phyloP scores from a whole-genome alignment of 768 basidiomycete genomes.

The Termitomyces heimii region DNA sequence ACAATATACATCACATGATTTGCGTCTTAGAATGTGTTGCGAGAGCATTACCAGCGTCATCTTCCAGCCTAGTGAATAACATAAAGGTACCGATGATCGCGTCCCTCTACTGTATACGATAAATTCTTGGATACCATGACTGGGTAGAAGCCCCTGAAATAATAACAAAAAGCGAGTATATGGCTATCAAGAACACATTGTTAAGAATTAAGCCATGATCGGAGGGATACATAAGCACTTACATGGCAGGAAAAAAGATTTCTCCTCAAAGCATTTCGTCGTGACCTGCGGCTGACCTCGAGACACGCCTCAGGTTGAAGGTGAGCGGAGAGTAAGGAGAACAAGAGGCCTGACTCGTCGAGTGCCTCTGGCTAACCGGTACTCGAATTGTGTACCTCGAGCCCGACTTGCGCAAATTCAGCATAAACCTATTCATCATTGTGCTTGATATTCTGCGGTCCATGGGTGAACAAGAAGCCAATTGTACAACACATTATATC shows the following conservation, averaged over 20 bases:
- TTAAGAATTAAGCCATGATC: not conserved
- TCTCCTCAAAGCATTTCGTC: not conserved
- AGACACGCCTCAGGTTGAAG: not conserved
- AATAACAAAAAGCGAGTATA: not conserved
- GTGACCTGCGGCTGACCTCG: not conserved
- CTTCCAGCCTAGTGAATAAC: not conserved
- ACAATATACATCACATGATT: not conserved
- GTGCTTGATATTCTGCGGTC: constrained; percentile 21
- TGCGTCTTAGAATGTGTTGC: too few species aligned
- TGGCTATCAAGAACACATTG: not conserved
- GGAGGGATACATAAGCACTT: not conserved
- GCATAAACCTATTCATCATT: constrained; percentile 24
- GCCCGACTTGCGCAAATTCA: constrained; percentile 23
- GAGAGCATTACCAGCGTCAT: not conserved
- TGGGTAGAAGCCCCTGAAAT: too few species aligned
- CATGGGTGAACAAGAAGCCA: not conserved
- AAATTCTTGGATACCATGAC: not conserved
- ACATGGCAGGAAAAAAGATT: not conserved
- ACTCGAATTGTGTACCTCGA: constrained; percentile 5
- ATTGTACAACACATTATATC: not conserved
- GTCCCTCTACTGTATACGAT: not conserved
- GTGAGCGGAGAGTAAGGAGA: not conserved
- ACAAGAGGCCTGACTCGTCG: constrained; percentile 7
- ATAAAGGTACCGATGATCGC: not conserved
- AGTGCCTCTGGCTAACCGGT: not conserved